phyloP scores from a whole-genome alignment of 2,329 filamentous ascomycete species.

The Bipolaris victoriae region DNA sequence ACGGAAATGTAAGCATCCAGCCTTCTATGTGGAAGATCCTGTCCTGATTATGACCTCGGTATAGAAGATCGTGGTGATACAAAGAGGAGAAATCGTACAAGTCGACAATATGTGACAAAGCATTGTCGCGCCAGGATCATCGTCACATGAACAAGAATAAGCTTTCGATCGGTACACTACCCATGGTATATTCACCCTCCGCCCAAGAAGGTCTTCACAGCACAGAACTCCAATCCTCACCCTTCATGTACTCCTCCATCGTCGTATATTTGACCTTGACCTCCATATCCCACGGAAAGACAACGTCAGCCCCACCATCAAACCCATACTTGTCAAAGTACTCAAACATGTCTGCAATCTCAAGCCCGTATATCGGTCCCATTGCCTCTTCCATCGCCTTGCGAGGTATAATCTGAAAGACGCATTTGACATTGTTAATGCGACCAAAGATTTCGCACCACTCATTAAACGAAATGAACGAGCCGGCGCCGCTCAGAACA shows the following conservation, averaged over 20 bases:
- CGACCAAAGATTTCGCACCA: conserved; percentile 32
- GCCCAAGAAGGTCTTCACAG: conserved; percentile 1
- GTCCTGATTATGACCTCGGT: too few species aligned
- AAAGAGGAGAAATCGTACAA: too few species aligned
- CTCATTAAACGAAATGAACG: conserved; percentile 30
- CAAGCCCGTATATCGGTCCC: conserved; percentile 29
- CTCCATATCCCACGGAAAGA: conserved; percentile 37
- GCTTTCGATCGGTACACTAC: too few species aligned
- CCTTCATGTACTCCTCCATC: conserved; percentile 36
- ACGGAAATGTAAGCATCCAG: too few species aligned
- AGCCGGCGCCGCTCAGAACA: conserved; percentile 34
- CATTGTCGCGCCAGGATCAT: too few species aligned
- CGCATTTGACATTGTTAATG: conserved; percentile 24
- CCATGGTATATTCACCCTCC: too few species aligned
- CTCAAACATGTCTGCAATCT: conserved; percentile 42
- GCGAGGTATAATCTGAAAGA: conserved; percentile 22
- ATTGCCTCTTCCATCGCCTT: conserved; percentile 30
- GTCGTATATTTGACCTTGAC: conserved; percentile 28
- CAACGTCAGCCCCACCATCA: conserved; percentile 43
- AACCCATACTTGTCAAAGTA: conserved; percentile 49
- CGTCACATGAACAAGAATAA: too few species aligned
- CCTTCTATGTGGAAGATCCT: too few species aligned
- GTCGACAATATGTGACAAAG: too few species aligned
- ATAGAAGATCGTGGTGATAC: too few species aligned
- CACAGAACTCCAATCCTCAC: conserved; percentile 31